Evolutionary conservation across 768 basidiomycete genomes (phyloP).

Genomic region (Panellus pusillus): DNA sequence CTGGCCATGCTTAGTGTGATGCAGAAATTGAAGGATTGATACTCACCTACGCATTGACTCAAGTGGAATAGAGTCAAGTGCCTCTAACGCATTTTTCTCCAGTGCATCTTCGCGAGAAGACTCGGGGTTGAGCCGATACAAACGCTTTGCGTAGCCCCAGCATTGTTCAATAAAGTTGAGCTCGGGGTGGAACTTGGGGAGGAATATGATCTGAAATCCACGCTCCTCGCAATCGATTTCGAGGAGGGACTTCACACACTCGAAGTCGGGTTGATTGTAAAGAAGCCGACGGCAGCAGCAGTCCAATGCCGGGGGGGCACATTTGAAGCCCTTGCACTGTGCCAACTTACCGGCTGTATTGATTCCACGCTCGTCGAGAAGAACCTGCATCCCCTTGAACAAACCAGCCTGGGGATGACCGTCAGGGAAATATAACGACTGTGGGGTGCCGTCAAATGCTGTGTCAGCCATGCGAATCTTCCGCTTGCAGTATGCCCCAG

Average conservation of each 20-base stretch:
- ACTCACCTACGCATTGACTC: not conserved
- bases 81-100: slow-evolving; percentile 24
- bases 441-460: slow-evolving; percentile 19
- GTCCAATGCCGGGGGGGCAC: too few species aligned
- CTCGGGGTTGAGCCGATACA: slow-evolving; percentile 1
- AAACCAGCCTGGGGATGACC: not conserved
- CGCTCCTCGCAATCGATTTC: slow-evolving; percentile 21
- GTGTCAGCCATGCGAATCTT: slow-evolving; percentile 18
- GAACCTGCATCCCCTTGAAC: slow-evolving; percentile 26
- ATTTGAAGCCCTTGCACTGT: slow-evolving; percentile 19
- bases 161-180: too few species aligned
- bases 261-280: slow-evolving; percentile 37
- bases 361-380: slow-evolving; percentile 15
- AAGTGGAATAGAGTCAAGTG: slow-evolving; percentile 25
- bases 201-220: slow-evolving; percentile 22
- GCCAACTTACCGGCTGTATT: not conserved
- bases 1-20: not conserved
- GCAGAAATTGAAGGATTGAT: not conserved
- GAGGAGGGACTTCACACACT: slow-evolving; percentile 24
- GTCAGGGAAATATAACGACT: slow-evolving; percentile 23
- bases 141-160: slow-evolving; percentile 6
- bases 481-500: not conserved
- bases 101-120: slow-evolving; percentile 23
- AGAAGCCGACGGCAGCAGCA: slow-evolving; percentile 19
- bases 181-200: slow-evolving; percentile 7